Percentiles rank a stretch among this genome's conserved stretches.
These are phyloP conservation scores for Aspergillus terreus DNA, from an alignment of 2,329 filamentous ascomycete genomes.

Conservation along the genomic window DNA sequence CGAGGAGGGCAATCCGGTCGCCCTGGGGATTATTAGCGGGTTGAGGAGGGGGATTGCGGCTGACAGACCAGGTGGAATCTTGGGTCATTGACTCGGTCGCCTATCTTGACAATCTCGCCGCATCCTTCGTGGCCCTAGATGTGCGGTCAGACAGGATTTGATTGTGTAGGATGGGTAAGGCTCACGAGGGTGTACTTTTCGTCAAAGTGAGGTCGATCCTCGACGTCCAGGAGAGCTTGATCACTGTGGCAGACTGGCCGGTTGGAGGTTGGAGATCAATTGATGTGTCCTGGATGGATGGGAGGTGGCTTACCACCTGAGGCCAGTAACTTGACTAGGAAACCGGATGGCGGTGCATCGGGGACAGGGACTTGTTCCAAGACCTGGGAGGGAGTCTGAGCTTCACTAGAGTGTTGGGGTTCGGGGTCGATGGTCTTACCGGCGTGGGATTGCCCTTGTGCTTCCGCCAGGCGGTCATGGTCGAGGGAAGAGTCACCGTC, in stretches of 20 bases:
- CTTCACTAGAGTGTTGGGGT: background rate
- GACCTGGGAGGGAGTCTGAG: background rate
- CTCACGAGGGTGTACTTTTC: slow-evolving; percentile 9
- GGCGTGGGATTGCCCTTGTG: slow-evolving; percentile 9
- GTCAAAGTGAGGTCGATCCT: slow-evolving; percentile 10
- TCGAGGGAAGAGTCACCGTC: background rate
- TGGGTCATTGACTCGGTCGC: slow-evolving; percentile 2
- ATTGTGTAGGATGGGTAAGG: too few species aligned
- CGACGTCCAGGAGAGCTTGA: slow-evolving; percentile 8
- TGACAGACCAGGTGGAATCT: slow-evolving; percentile 4
- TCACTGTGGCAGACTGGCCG: slow-evolving; percentile 11
- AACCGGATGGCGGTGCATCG: background rate
- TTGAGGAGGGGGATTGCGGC: background rate
- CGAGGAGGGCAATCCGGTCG: slow-evolving; percentile 7
- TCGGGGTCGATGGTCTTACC: background rate
- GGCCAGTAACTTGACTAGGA: slow-evolving; percentile 9
- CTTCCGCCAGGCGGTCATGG: slow-evolving; percentile 13
- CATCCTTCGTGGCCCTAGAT: slow-evolving; percentile 12
- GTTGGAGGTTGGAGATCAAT: background rate
- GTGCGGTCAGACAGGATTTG: background rate
- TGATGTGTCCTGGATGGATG: background rate
- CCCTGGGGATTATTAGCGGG: slow-evolving; percentile 1
- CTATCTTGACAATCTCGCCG: slow-evolving; percentile 10
- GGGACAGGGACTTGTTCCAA: slow-evolving; percentile 11
- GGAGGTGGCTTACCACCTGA: slow-evolving; percentile 4